Conservation (phyloP, 495 filamentous ascomycete genomes). For the Aspergillus wentii region DNA sequence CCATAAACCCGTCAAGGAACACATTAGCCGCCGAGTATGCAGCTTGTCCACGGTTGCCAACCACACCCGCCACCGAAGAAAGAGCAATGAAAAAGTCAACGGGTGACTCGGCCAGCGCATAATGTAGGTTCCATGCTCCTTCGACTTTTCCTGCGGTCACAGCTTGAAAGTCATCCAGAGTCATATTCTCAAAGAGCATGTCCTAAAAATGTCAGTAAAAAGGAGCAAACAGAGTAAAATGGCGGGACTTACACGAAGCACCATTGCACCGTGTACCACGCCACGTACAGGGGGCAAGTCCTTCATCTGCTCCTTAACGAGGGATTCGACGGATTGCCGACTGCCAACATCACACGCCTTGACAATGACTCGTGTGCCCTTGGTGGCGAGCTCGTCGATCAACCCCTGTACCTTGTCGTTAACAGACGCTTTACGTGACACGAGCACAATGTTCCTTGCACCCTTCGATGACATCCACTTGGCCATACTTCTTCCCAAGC, state of each 20-base stretch:
- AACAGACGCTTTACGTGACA: conserved; percentile 32
- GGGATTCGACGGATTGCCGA: too few relatives aligned
- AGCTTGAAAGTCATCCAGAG: conserved; percentile 31
- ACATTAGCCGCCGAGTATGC: conserved; percentile 39
- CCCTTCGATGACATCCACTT: conserved; percentile 57
- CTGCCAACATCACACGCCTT: too few relatives aligned
- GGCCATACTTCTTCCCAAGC: conserved; percentile 55
- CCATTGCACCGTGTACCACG: conserved; percentile 39
- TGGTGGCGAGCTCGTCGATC: too few relatives aligned
- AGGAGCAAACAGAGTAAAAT: neutral
- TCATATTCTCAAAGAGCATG: conserved; percentile 42
- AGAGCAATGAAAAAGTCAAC: conserved; percentile 51
- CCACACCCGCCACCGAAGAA: conserved; percentile 35
- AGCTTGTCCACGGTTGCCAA: conserved; percentile 41
- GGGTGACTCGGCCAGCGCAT: conserved; percentile 37
- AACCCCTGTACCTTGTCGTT: too few relatives aligned
- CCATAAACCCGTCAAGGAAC: conserved; percentile 35
- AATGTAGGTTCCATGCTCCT: conserved; percentile 54
- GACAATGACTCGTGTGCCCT: too few relatives aligned
- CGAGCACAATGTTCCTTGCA: conserved; percentile 51
- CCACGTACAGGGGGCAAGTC: conserved; percentile 28
- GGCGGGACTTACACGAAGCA: conserved; percentile 26
- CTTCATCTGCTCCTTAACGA: too few relatives aligned
- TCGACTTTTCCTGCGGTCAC: conserved; percentile 42
- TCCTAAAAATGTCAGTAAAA: conserved; percentile 23